Conservation (phyloP, 176 grass and related monocot genomes). For the Oryza coarctata region DNA sequence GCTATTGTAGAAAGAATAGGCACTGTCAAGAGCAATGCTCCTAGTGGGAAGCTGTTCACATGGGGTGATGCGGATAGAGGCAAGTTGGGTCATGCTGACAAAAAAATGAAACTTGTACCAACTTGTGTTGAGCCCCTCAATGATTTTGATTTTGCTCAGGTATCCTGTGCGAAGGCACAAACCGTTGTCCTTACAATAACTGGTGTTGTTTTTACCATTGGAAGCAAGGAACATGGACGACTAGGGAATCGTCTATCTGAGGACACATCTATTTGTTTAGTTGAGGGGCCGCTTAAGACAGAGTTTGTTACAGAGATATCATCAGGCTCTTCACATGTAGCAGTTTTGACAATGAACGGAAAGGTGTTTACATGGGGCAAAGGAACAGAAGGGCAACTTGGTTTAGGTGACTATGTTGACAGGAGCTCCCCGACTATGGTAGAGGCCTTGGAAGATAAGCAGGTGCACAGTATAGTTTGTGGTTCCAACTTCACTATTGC, state of each 20-base stretch:
- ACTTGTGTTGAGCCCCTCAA: slow-evolving; percentile 65
- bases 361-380: slow-evolving; percentile 93
- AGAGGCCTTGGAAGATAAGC: slow-evolving; percentile 65
- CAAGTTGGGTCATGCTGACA: slow-evolving; percentile 76
- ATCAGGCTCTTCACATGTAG: slow-evolving; percentile 66
- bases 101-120: slow-evolving; percentile 63
- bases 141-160: slow-evolving; percentile 85
- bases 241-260: slow-evolving; percentile 50
- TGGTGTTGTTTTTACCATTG: slow-evolving; percentile 85
- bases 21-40: slow-evolving; percentile 65
- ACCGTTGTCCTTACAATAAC: slow-evolving; percentile 73
- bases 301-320: slow-evolving; percentile 91
- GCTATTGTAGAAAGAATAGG: slow-evolving; percentile 80
- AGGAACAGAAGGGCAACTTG: slow-evolving; percentile 84
- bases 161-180: slow-evolving; percentile 66
- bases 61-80: slow-evolving; percentile 86
- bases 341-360: slow-evolving; percentile 70
- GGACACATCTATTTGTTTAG: slow-evolving; percentile 57
- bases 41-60: slow-evolving; percentile 84
- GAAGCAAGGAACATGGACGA: slow-evolving; percentile 61
- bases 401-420: slow-evolving; percentile 76
- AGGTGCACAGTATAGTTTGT: slow-evolving; percentile 73
- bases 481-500: slow-evolving; percentile 74
- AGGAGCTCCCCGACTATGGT: slow-evolving; percentile 70
- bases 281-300: slow-evolving; percentile 85